These are phyloP conservation scores for Neolentinus lepideus DNA, from an alignment of 1,284 basidiomycete genomes.

Conservation along the genomic window DNA sequence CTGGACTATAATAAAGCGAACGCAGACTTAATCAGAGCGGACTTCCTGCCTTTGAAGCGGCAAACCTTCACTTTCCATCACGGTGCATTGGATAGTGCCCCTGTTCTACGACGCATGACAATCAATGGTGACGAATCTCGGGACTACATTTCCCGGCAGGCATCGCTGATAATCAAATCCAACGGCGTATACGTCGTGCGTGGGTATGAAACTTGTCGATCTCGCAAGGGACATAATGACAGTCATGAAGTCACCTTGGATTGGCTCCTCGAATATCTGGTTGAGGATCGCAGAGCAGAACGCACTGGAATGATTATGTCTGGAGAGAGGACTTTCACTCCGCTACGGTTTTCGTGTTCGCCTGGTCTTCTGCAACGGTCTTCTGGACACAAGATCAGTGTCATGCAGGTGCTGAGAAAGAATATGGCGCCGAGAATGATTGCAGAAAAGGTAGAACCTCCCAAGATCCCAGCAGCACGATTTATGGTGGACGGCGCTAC, in stretches of 20 bases:
- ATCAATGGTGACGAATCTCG: slow-evolving; percentile 54
- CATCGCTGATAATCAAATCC: slow-evolving; percentile 52
- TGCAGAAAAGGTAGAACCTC: slow-evolving; percentile 49
- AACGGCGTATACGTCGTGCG: slow-evolving; percentile 70
- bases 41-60: slow-evolving; percentile 55
- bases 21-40: slow-evolving; percentile 34
- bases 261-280: slow-evolving; percentile 76
- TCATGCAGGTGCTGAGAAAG: slow-evolving; percentile 68
- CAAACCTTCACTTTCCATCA: slow-evolving; percentile 65
- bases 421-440: slow-evolving; percentile 49
- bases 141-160: slow-evolving; percentile 70
- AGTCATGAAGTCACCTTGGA: slow-evolving; percentile 26
- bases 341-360: slow-evolving; percentile 66
- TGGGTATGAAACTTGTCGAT: slow-evolving; percentile 43
- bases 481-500: too few species aligned
- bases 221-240: slow-evolving; percentile 10
- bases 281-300: slow-evolving; percentile 47
- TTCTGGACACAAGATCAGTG: slow-evolving; percentile 57
- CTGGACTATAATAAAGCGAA: slow-evolving; percentile 7
- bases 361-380: slow-evolving; percentile 55
- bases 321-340: slow-evolving; percentile 66
- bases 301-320: slow-evolving; percentile 36
- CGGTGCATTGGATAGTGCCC: slow-evolving; percentile 58
- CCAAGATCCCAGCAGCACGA: slow-evolving; percentile 11
- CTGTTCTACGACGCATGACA: slow-evolving; percentile 59